Percentiles rank a stretch among this genome's conserved stretches.
Evolutionary conservation across 2,329 filamentous ascomycete species (phyloP).

Genomic region (Colletotrichum viniferum): DNA sequence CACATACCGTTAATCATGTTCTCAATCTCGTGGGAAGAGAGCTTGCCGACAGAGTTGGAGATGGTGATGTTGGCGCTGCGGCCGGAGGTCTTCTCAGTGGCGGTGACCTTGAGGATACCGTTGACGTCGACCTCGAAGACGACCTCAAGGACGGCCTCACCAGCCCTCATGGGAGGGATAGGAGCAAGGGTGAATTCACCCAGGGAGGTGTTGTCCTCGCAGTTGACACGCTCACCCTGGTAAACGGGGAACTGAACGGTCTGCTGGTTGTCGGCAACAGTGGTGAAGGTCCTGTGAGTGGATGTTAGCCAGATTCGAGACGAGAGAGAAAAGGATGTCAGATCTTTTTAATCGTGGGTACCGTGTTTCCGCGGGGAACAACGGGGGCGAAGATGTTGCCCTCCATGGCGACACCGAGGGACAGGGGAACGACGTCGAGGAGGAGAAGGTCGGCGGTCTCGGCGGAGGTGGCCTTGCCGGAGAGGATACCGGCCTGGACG

Average conservation of each 20-base stretch:
- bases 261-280: constrained; percentile 76
- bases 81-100: constrained; percentile 98
- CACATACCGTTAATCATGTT: constrained; percentile 86
- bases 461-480: constrained; percentile 94
- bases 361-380: constrained; percentile 78
- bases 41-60: constrained; percentile 98
- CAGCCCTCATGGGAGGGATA: constrained; percentile 85
- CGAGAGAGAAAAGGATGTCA: too few species aligned
- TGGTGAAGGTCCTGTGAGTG: constrained; percentile 74
- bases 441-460: constrained; percentile 95
- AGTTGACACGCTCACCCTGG: constrained; percentile 98
- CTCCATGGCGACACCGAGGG: constrained; percentile 99
- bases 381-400: constrained; percentile 98
- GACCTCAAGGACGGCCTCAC: constrained; percentile 94
- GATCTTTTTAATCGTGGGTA: constrained; percentile 80
- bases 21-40: constrained; percentile 93
- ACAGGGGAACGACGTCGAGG: constrained; percentile 94
- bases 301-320: constrained; percentile 21
- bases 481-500: constrained; percentile 98
- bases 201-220: constrained; percentile 96
- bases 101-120: constrained; percentile 99
- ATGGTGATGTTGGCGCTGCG: constrained; percentile 99
- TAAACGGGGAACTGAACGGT: constrained; percentile 91
- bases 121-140: constrained; percentile 99
- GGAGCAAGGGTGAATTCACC: constrained; percentile 97